A percentile compares a stretch with the other conserved stretches of the same genome.
phyloP scores from a whole-genome alignment of 345 rosid genomes.

The Kernera saxatilis region DNA sequence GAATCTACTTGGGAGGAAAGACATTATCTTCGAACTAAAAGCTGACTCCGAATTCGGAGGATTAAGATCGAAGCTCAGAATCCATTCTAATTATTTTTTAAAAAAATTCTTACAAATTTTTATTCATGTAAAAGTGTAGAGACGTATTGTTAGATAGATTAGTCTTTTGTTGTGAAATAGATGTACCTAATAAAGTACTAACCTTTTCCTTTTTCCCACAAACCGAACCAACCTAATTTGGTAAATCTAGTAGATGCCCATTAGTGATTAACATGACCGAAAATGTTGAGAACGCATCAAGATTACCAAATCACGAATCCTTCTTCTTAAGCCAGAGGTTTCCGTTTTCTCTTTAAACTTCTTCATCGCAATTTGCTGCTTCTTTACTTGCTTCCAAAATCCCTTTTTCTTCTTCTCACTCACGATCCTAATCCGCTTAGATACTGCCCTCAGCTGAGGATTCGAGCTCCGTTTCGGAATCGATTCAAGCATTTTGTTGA shows the following conservation, averaged over 20 bases:
- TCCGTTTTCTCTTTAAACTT: constrained; percentile 5
- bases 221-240: neutral
- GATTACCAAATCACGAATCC: neutral
- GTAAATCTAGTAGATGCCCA: neutral
- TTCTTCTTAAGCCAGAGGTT: constrained; percentile 2
- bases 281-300: neutral
- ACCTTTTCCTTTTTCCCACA: neutral
- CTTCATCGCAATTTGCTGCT: neutral
- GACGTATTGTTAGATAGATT: no score
- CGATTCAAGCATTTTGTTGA: neutral
- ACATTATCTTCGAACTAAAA: no score
- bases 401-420: neutral
- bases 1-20: no score
- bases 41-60: no score
- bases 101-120: no score
- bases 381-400: constrained; percentile 1
- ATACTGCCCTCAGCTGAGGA: neutral
- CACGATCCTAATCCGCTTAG: neutral
- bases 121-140: no score
- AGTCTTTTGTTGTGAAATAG: neutral
- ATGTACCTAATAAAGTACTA: neutral
- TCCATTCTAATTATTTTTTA: no score
- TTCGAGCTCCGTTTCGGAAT: neutral
- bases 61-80: no score
- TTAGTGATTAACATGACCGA: neutral